These are phyloP conservation scores for Limtongia smithiae DNA, from an alignment of 805 yeast species.

Conservation along the genomic window DNA sequence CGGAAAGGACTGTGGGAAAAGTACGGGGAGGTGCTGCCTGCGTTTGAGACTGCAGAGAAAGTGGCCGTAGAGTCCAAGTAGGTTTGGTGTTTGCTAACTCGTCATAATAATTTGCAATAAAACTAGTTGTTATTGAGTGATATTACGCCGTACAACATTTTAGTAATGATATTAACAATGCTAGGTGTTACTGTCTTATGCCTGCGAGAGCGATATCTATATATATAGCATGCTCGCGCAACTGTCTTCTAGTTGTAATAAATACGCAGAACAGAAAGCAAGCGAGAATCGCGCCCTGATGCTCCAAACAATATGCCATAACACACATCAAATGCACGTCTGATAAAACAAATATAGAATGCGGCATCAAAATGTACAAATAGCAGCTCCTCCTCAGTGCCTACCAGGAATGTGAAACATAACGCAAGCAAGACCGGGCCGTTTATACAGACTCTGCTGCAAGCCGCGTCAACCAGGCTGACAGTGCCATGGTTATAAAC, in stretches of 20 bases:
- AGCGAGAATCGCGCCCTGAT: not conserved
- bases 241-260: too few relatives aligned
- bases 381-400: not conserved
- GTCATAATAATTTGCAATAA: too few relatives aligned
- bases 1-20: conserved; percentile 26
- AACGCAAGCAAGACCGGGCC: too few relatives aligned
- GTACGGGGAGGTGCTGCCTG: conserved; percentile 20
- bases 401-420: too few relatives aligned
- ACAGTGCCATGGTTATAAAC: conserved; percentile 5
- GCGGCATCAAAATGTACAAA: not conserved
- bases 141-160: too few relatives aligned
- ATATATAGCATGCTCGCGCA: not conserved
- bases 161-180: too few relatives aligned
- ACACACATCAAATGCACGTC: not conserved
- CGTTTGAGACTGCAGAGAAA: conserved; percentile 20
- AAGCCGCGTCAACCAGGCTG: conserved; percentile 8
- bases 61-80: conserved; percentile 1
- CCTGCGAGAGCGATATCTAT: not conserved
- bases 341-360: not conserved
- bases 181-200: not conserved
- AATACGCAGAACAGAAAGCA: not conserved
- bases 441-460: too few relatives aligned
- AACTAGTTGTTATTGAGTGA: too few relatives aligned
- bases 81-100: not conserved
- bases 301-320: not conserved